phyloP scores from a whole-genome alignment of 768 basidiomycete genomes.

The Coprinellus aureogranulatus region DNA sequence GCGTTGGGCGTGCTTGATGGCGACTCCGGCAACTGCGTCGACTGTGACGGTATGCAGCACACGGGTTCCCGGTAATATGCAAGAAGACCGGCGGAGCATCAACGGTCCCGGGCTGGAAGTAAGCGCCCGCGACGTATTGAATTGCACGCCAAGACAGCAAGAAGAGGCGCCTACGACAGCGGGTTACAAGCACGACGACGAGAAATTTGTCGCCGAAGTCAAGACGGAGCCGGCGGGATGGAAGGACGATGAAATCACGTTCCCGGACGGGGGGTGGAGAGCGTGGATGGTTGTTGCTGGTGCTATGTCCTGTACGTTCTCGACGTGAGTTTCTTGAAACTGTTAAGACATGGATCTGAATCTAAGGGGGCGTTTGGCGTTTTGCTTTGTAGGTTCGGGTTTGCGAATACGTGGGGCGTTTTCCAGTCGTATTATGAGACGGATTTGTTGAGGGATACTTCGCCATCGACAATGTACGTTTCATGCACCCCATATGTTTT shows the following conservation, averaged over 20 bases:
- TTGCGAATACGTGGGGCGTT: conserved; percentile 74
- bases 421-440: conserved; percentile 74
- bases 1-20: not conserved
- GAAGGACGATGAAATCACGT: conserved; percentile 24
- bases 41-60: not conserved
- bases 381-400: conserved; percentile 48
- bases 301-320: conserved; percentile 45
- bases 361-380: conserved; percentile 12
- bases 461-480: conserved; percentile 65
- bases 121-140: not conserved
- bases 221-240: not conserved
- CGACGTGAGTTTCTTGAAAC: conserved; percentile 34
- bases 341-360: conserved; percentile 2
- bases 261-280: conserved; percentile 42
- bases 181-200: not conserved
- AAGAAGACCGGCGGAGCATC: not conserved
- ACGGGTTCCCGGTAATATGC: not conserved
- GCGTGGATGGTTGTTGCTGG: conserved; percentile 47
- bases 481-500: not conserved
- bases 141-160: not conserved
- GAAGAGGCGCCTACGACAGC: not conserved
- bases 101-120: not conserved
- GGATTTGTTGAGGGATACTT: conserved; percentile 43
- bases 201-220: not conserved
- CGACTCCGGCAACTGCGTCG: not conserved